These are phyloP conservation scores for Yamadazyma sp. DNA, from an alignment of 805 yeast species.

Conservation along the genomic window DNA sequence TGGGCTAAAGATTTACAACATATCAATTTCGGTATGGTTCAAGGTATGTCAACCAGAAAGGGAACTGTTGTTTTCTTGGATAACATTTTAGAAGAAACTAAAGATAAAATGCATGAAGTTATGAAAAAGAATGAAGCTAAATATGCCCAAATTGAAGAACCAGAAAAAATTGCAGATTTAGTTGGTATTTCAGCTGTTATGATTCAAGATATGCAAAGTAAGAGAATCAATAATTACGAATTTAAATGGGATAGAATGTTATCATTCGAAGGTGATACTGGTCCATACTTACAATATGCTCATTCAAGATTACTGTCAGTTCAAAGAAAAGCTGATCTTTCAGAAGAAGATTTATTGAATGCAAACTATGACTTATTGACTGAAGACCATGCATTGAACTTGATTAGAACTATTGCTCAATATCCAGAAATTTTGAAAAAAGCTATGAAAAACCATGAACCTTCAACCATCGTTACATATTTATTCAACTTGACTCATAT, in stretches of 20 bases:
- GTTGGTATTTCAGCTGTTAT: slow-evolving; percentile 96
- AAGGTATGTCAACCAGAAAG: slow-evolving; percentile 96
- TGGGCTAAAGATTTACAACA: slow-evolving; percentile 84
- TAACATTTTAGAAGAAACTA: slow-evolving; percentile 87
- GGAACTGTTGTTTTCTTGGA: slow-evolving; percentile 99
- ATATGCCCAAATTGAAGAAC: slow-evolving; percentile 89
- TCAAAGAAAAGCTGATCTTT: slow-evolving; percentile 70
- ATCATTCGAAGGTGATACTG: slow-evolving; percentile 98
- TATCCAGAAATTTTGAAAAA: slow-evolving; percentile 87
- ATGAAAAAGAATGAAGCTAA: slow-evolving; percentile 90
- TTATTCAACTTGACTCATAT: slow-evolving; percentile 88
- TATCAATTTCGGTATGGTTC: slow-evolving; percentile 95
- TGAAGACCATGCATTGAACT: slow-evolving; percentile 67
- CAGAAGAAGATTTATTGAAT: slow-evolving; percentile 36
- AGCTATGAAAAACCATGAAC: slow-evolving; percentile 83
- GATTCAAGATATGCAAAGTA: slow-evolving; percentile 99
- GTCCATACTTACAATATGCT: slow-evolving; percentile 97
- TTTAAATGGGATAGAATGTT: slow-evolving; percentile 98
- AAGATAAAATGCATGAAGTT: slow-evolving; percentile 91
- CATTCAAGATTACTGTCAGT: slow-evolving; percentile 95
- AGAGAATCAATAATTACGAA: slow-evolving; percentile 92
- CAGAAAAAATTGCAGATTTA: slow-evolving; percentile 91
- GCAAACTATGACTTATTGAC: slow-evolving; percentile 62
- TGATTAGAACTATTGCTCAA: slow-evolving; percentile 77
- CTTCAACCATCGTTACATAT: slow-evolving; percentile 91